Evolutionary conservation across 2,329 filamentous ascomycete genomes (phyloP), one percentile per base, ranked within the genome.

Genomic region (Fusarium gaditjirri): DNA sequence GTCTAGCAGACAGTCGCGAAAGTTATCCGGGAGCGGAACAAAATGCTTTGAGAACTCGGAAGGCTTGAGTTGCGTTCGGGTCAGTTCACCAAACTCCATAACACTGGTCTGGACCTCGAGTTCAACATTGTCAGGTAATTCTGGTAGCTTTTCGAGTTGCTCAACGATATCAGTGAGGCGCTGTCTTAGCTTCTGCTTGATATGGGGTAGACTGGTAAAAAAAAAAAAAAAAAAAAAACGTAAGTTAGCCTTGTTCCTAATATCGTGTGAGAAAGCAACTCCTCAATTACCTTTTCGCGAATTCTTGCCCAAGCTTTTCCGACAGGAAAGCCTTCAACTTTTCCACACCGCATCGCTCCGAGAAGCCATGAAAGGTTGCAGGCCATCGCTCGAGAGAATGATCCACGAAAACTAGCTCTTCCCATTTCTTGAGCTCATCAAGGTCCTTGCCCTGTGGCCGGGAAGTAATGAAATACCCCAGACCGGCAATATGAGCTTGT

Each of bases 381-480:
- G 87, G 87, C 88, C 88, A 90, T 8, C 78, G 75, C 3, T 82
- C 78, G 58, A 78, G 70, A 5, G 74, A 75, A 21, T 80, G 69
- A 2, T 80, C 76, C 17, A 85, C 82, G 61, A 90, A 90, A 46
- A 89, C 85, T 1, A 80, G 76, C 17, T 87, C 84, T 56, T 90
- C 88, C 82, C 84, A 88, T 4, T 79, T 80, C 12, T 81, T 82
- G 6, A 88, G 83, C n/a, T 85, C 81, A 5, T 87, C 86, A 1
- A 91, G 82, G 1, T 85, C 81, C 54, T 89, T 85, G 1, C 81
- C 83, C 33, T 88, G 87, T 6, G 91, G 91, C 3, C 92, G 89
- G 0, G 91, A 93, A 0, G 95, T 93, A 13, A 93, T 89, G 68
- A 91, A 97, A 76, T 95, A 97, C 0, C 92, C 93, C n/a, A 93